Percentiles rank a stretch among this genome's conserved stretches.
phyloP scores from a whole-genome alignment of 495 filamentous ascomycete species.

The Penicillium crystallinum region DNA sequence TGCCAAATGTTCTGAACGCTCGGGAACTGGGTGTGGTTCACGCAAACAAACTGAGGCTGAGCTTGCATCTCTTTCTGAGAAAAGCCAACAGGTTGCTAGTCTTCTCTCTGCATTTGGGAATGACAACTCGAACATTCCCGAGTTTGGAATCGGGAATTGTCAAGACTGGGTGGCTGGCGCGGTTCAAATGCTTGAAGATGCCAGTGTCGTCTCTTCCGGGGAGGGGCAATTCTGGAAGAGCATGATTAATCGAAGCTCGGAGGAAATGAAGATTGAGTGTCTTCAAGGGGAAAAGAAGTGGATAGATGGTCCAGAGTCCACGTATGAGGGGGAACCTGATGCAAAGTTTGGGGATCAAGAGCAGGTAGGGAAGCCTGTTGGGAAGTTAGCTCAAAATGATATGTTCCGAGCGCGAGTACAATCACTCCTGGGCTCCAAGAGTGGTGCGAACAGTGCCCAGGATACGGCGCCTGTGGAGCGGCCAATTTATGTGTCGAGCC shows the following conservation, averaged over 20 bases:
- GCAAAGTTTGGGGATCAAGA: background rate
- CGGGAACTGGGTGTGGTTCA: too few species aligned
- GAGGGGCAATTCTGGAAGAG: background rate
- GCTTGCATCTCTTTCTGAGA: background rate
- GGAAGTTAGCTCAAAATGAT: background rate
- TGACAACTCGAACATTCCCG: background rate
- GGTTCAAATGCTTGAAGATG: background rate
- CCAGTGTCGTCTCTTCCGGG: background rate
- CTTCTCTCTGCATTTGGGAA: background rate
- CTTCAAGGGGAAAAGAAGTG: background rate
- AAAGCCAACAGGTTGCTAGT: background rate
- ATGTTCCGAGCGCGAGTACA: background rate
- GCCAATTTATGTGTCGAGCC: background rate
- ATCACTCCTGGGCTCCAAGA: background rate
- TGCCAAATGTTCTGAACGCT: constrained; percentile 25
- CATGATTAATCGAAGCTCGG: background rate
- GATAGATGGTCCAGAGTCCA: background rate
- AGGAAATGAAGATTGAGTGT: background rate
- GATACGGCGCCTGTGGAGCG: background rate
- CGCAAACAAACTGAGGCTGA: too few species aligned
- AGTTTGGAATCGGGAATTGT: background rate
- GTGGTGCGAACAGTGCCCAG: background rate
- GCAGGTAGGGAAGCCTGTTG: background rate
- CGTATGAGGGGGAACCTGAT: background rate
- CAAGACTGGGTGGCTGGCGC: background rate